A percentile compares a stretch with the other conserved stretches of the same genome.
These are phyloP conservation scores for Oryza glumipatula DNA, from an alignment of 176 grass and related monocot genomes.

Conservation along the genomic window DNA sequence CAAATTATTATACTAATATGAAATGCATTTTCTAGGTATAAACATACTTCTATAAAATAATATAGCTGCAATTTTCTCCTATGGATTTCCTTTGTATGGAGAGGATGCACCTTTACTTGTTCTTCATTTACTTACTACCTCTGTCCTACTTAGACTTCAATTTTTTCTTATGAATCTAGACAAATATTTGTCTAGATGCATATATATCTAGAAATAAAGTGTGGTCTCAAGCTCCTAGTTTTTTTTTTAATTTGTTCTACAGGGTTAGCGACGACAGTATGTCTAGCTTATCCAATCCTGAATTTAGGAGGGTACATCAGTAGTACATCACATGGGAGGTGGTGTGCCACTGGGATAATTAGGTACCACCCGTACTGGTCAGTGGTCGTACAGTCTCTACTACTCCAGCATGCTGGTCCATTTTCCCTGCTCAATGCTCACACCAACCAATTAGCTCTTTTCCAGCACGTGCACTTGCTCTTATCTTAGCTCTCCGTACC, in stretches of 20 bases:
- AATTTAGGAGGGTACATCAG: background rate
- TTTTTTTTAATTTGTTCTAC: background rate
- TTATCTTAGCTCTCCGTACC: background rate
- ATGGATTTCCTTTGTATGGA: background rate
- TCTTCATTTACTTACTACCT: background rate
- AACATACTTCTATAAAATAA: background rate
- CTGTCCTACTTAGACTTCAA: no score
- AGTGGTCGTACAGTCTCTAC: slow-evolving; percentile 23
- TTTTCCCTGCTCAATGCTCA: slow-evolving; percentile 15
- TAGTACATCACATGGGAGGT: slow-evolving; percentile 33
- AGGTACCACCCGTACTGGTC: slow-evolving; percentile 6
- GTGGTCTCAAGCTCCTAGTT: background rate
- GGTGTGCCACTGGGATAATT: slow-evolving; percentile 11
- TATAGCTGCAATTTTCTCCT: background rate
- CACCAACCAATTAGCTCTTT: slow-evolving; percentile 29
- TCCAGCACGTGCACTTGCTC: slow-evolving; percentile 13
- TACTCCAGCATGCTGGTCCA: slow-evolving; percentile 21
- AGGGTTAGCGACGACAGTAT: background rate
- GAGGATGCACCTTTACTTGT: background rate
- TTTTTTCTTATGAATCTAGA: no score
- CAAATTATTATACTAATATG: background rate
- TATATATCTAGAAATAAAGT: no score
- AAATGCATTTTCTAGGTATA: background rate
- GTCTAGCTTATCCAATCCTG: slow-evolving; percentile 11
- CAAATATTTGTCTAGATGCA: no score